Conservation (phyloP, 129 eudicot species). For the Artemisia tridentata region DNA sequence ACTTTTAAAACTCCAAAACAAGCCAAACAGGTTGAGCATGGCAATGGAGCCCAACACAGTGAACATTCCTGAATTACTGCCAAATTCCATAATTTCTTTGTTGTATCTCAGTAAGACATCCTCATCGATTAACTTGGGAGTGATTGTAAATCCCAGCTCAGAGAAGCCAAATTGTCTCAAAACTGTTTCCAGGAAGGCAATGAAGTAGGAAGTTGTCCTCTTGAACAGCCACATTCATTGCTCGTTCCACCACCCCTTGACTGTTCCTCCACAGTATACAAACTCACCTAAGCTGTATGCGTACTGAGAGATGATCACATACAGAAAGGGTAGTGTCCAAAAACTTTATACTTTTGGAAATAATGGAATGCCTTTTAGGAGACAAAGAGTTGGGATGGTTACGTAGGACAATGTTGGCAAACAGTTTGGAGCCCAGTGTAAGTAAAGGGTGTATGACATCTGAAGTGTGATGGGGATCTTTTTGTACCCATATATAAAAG, state of each 20-base stretch:
- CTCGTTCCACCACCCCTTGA: constrained; percentile 22
- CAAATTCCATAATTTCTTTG: constrained; percentile 23
- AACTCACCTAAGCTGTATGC: constrained; percentile 24
- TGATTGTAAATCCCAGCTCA: constrained; percentile 14
- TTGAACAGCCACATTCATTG: constrained; percentile 20
- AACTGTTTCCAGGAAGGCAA: constrained; percentile 6
- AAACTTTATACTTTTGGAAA: too few species aligned
- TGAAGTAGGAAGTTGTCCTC: constrained; percentile 15
- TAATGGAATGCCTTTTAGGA: constrained; percentile 17
- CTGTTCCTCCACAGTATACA: constrained; percentile 10
- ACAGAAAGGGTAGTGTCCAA: constrained; percentile 19
- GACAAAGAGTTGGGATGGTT: constrained; percentile 12
- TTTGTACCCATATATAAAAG: constrained; percentile 13
- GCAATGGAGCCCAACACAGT: constrained; percentile 23
- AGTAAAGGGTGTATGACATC: constrained; percentile 21
- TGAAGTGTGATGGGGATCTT: constrained; percentile 14
- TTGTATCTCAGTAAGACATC: constrained; percentile 16
- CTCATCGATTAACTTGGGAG: constrained; percentile 11
- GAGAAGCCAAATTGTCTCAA: neutral
- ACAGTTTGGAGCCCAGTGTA: constrained; percentile 15
- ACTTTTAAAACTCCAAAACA: constrained; percentile 7
- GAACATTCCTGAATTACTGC: constrained; percentile 11
- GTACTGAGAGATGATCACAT: constrained; percentile 18
- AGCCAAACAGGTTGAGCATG: constrained; percentile 25
- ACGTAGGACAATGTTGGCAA: constrained; percentile 7